These are phyloP conservation scores for Saturnispora galanensis DNA, from an alignment of 805 yeast species.

Conservation along the genomic window DNA sequence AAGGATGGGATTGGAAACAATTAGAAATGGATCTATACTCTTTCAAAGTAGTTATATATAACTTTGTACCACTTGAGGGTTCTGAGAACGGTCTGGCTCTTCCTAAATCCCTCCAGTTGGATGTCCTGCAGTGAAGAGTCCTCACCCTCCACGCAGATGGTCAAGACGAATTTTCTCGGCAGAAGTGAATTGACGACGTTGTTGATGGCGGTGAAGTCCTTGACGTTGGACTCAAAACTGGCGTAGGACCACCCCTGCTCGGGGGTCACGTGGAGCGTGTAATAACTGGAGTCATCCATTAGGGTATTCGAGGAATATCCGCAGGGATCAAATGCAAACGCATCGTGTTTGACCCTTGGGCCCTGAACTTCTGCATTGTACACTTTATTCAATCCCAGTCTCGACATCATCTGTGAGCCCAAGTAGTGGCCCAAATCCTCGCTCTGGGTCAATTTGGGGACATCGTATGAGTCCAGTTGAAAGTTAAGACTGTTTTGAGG, in stretches of 20 bases:
- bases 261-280: constrained; percentile 90
- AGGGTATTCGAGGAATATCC: constrained; percentile 89
- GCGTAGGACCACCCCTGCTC: constrained; percentile 94
- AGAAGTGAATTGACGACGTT: constrained; percentile 55
- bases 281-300: constrained; percentile 45
- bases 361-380: constrained; percentile 6
- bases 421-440: constrained; percentile 71
- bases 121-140: neutral
- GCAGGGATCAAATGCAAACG: constrained; percentile 88
- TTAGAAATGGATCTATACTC: neutral
- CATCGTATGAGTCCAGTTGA: constrained; percentile 21
- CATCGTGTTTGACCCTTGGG: constrained; percentile 46
- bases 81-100: neutral
- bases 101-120: neutral
- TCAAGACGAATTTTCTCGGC: constrained; percentile 53
- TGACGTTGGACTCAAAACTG: constrained; percentile 75
- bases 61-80: constrained; percentile 4
- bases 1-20: too few species aligned
- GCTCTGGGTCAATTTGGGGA: constrained; percentile 35
- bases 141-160: constrained; percentile 20
- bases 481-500: constrained; percentile 49
- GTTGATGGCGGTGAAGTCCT: constrained; percentile 22
- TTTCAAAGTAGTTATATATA: constrained; percentile 13
- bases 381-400: constrained; percentile 53
- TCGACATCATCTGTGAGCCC: constrained; percentile 60